Evolutionary conservation across 495 filamentous ascomycete genomes (phyloP).

Genomic region (Penicillium cinerascens): DNA sequence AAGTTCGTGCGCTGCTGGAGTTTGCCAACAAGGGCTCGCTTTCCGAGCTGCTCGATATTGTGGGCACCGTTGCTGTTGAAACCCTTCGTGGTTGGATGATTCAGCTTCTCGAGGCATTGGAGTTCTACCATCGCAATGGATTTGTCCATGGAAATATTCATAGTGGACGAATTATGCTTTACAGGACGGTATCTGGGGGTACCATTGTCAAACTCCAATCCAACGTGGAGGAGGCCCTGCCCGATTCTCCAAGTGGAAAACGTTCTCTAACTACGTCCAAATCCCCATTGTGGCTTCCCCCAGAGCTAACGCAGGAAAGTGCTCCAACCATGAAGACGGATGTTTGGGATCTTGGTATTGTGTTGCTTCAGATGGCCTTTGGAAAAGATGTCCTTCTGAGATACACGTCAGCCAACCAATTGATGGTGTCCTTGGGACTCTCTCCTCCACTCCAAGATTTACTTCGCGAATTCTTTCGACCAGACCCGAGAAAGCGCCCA

Average conservation of each 20-base stretch:
- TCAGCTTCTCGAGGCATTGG: conserved; percentile 84
- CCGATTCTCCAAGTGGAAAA: conserved; percentile 23
- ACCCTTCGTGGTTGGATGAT: conserved; percentile 81
- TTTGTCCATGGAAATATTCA: conserved; percentile 78
- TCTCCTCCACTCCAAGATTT: conserved; percentile 75
- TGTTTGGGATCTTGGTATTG: conserved; percentile 88
- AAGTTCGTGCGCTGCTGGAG: conserved; percentile 75
- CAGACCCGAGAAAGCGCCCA: conserved; percentile 77
- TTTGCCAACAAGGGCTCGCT: conserved; percentile 79
- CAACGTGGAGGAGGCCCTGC: conserved; percentile 41
- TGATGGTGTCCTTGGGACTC: conserved; percentile 61
- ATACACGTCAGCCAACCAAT: conserved; percentile 70
- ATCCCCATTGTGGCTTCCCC: conserved; percentile 79
- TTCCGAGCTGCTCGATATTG: conserved; percentile 72
- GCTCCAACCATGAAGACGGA: conserved; percentile 77
- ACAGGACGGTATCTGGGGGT: conserved; percentile 34
- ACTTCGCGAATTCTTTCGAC: conserved; percentile 74
- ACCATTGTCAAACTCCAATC: conserved; percentile 45
- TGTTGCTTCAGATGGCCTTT: conserved; percentile 92
- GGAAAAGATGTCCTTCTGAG: conserved; percentile 70
- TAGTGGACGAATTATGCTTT: conserved; percentile 69
- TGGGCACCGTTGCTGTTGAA: conserved; percentile 65
- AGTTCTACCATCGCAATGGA: conserved; percentile 78
- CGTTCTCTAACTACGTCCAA: conserved; percentile 57
- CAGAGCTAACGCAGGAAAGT: conserved; percentile 64